Base-by-base conservation (phyloP, 345 rosid genomes). In the Cochlearia excelsa region DNA sequence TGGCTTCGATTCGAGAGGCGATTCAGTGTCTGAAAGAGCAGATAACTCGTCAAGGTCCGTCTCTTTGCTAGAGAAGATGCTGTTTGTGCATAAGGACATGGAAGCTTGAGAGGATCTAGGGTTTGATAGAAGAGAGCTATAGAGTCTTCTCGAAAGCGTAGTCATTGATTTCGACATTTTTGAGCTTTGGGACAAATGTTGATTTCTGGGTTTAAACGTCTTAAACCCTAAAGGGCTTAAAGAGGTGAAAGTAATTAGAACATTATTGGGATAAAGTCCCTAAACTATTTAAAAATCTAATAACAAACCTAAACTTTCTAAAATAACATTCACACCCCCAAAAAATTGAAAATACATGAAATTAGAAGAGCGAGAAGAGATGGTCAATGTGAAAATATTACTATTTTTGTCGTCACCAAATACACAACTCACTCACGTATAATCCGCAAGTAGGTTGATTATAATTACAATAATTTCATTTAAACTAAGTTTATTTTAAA, bases 91-190 rank as follows among this genome's bases (percentile, higher is more conserved):
- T 51, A 84, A 83, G 31, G 82, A 65, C 78, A 29, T 34, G 31
- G 86, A 65, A 63, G 74, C 9, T 42, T 28, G 72, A 63, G 75
- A 30, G 10, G 60, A 3, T 53, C 65, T 74, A 38, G 78, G 59
- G 51, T 47, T 82, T 1, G 79, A 70, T 48, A 89, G 79, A 50
- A 83, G 70, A 42, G 76, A 75, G 34, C 77, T 75, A 48, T 23
- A 68, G 35, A 83, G 77, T n/a, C 81, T 82, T 60, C 86, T 71
- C 5, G 90, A 72, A 35, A 88, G 67, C 45, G 57, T 61, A 11
- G 88, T 78, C 75, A 84, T 68, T 30, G 79, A 76, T 56, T 62
- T 80, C 49, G 84, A 72, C 81, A 77, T 76, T 57, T 45, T 43
- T 0, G 51, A 7, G 51, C 16, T 51, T 40, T 31, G 4, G 1